Base-by-base conservation (phyloP, 225 moss, liverwort and hornwort genomes). In the Polytrichum commune region DNA sequence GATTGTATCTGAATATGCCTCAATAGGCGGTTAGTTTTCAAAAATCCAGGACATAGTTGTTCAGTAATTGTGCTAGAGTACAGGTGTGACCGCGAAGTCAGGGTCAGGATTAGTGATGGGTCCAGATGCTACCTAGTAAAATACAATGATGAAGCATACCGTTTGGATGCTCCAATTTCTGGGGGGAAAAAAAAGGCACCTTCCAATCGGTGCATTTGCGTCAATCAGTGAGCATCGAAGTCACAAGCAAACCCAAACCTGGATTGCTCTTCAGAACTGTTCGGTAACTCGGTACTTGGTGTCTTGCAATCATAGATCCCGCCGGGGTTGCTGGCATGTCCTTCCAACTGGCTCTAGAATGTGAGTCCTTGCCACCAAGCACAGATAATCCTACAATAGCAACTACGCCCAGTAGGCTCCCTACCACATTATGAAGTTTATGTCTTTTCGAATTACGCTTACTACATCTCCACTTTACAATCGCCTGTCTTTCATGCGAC, bases 291-390 rank as follows among this genome's bases (percentile, higher is more conserved):
- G 80, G 75, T 30, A 86, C 75, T 67, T 70, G 46, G 38, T 82
- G 86, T 77, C 86, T 86, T 53, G 82, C 86, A 63, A 86, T 77
- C 79, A 82, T 86, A 72, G 79, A 73, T 72, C 86, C 86, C 58
- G 73, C 64, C 61, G 77, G 72, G 65, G 67, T 54, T 60, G 68
- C 75, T 67, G 63, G 72, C 60, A 46, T 73, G 56, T 73, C 73
- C 63, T 69, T 30, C 69, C 76, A 74, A 69, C 63, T 75, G 10
- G 46, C 46, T 66, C 67, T 77, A 70, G 67, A 73, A n/a, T 23
- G 73, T 35, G 26, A 19, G 60, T 73, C 64, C 56, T 64, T 75
- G 18, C 72, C 75, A 57, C 72, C 55, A 54, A 67, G 53, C 58
- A 72, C 67, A 70, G 77, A 69, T 80, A 80, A 69, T 60, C 79